Percentiles rank a stretch among this genome's conserved stretches.
Evolutionary conservation across 768 basidiomycete genomes (phyloP).

Genomic region (Porphyrellus cyaneotinctus): DNA sequence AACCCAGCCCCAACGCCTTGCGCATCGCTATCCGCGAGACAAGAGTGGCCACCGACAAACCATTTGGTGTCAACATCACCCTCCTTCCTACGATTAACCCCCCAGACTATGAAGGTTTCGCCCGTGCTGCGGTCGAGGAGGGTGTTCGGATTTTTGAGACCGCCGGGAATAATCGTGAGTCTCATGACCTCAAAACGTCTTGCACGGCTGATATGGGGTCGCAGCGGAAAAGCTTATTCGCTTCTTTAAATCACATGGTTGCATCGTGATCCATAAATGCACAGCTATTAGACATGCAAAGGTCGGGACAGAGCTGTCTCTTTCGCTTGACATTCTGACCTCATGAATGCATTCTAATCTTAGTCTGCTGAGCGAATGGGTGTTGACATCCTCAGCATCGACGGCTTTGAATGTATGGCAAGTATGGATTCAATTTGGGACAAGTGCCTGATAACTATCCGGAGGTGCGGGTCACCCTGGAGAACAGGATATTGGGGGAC

Average conservation of each 20-base stretch:
- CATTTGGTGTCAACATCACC: conserved; percentile 84
- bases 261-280: conserved; percentile 87
- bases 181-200: background rate
- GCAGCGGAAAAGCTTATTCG: conserved; percentile 73
- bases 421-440: background rate
- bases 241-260: conserved; percentile 74
- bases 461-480: conserved; percentile 93
- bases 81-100: conserved; percentile 87
- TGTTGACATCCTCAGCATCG: conserved; percentile 85
- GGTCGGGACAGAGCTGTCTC: conserved; percentile 36
- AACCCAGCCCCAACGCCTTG: conserved; percentile 79
- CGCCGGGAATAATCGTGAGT: conserved; percentile 84
- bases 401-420: conserved; percentile 81
- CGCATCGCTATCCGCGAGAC: conserved; percentile 79
- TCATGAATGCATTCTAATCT: background rate
- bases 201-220: background rate
- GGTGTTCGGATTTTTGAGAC: conserved; percentile 90
- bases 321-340: conserved; percentile 20
- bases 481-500: conserved; percentile 87
- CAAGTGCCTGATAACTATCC: conserved; percentile 5
- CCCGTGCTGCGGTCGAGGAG: conserved; percentile 78
- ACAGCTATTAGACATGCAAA: conserved; percentile 84
- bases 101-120: conserved; percentile 85
- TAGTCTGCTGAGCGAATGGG: conserved; percentile 68
- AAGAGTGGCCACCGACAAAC: conserved; percentile 59